A percentile compares a stretch with the other conserved stretches of the same genome.
These are phyloP conservation scores for Botrytis paeoniae DNA, from an alignment of 2,329 filamentous ascomycete genomes.

Conservation along the genomic window DNA sequence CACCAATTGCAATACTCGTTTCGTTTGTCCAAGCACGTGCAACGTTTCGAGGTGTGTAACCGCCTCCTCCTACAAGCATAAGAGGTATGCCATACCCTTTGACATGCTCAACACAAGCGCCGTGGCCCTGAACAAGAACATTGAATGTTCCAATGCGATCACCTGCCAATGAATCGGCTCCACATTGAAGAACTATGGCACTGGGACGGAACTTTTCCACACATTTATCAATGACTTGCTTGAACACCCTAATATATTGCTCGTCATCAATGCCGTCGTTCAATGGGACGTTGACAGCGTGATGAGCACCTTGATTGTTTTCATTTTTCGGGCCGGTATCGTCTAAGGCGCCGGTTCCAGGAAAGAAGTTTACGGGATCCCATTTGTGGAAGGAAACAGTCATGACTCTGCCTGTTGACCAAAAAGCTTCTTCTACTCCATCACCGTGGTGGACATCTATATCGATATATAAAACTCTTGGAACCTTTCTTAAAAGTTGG, in stretches of 20 bases:
- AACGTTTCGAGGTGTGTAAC: conserved; percentile 95
- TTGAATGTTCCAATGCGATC: conserved; percentile 95
- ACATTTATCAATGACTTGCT: conserved; percentile 72
- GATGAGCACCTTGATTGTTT: conserved; percentile 82
- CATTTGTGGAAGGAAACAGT: conserved; percentile 97
- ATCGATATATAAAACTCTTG: conserved; percentile 89
- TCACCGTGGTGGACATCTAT: conserved; percentile 92
- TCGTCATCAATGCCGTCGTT: conserved; percentile 89
- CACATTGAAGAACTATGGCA: conserved; percentile 92
- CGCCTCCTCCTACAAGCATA: conserved; percentile 88
- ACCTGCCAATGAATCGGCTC: conserved; percentile 89
- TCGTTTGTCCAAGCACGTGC: conserved; percentile 96
- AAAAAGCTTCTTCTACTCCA: conserved; percentile 87
- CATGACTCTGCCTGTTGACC: conserved; percentile 84
- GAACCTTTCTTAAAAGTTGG: conserved; percentile 76
- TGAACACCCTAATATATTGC: conserved; percentile 83
- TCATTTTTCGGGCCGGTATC: conserved; percentile 81
- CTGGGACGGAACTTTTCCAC: conserved; percentile 82
- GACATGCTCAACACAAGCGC: conserved; percentile 83
- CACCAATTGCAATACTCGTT: conserved; percentile 81
- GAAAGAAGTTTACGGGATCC: conserved; percentile 79
- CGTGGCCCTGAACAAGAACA: conserved; percentile 91
- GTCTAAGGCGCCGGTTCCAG: conserved; percentile 82
- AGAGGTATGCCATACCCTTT: conserved; percentile 78
- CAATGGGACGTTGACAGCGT: conserved; percentile 85